Base-by-base conservation (phyloP, 31 red algal species). In the Odonthalia washingtoniensis region DNA sequence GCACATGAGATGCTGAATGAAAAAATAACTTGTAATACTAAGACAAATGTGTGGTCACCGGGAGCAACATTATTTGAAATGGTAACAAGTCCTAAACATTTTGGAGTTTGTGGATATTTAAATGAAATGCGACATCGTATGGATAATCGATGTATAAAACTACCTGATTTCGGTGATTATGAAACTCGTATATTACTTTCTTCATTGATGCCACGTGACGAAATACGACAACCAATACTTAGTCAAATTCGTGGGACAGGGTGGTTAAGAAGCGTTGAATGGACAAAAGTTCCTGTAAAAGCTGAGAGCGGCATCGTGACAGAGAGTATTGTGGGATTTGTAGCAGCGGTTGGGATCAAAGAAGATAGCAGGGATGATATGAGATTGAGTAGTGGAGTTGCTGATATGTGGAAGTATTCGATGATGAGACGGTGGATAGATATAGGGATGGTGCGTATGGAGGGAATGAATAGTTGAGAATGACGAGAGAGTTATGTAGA, bases 31-130 rank as follows among this genome's bases (percentile, higher is more conserved):
- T 57, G 21, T 57, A 21, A 21, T 57, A 57, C 9, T 14, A 21
- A 9, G 41, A 86, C 89, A 52, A 92, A 98, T 72, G 80, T 98
- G 65, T 98, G 96, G 96, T 92, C 93, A 16, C 74, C 95, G 9
- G 96, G 96, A 34, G 96, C 89, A 2, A 98, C 96, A 17, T 65
- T 95, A 61, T 98, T 81, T 64, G 94, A 95, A 63, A 80, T 98
- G 73, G 61, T 92, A 3, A 93, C 46, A 41, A 92, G 96, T 31
- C 49, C 44, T 9, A 72, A 84, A 27, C 96, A 92, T 34, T 98
- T 95, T 78, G 49, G 12, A 21, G 9, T 21, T 57, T 9, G 9
- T 57, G 49, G 21, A 14, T 9, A 57, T 57, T 57, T 21, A 57
- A 57, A 57, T 57, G 21, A 57, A 21, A 9, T 57, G 21, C 21